Base-by-base conservation (phyloP, 257 asterid genomes). In the Avicennia marina region DNA sequence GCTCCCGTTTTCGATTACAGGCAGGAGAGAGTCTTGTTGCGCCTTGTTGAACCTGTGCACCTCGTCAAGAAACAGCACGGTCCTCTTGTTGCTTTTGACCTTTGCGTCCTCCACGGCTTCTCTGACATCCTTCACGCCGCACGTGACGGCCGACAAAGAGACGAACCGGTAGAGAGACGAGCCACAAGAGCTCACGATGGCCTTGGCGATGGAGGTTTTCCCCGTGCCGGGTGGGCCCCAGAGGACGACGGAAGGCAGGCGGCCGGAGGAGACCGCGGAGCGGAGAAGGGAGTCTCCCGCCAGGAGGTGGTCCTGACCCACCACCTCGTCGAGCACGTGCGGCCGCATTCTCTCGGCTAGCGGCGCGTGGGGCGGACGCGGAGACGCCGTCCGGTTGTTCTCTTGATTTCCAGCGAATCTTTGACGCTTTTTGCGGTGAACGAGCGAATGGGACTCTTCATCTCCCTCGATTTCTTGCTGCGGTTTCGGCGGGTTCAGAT, bases 151-250 rank as follows among this genome's bases (percentile, higher is more conserved):
- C 27, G 94, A 89, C 17, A 89, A 56, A 7, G 84, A 75, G 36
- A 84, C 78, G 53, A 86, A 80, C 1, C 83, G 72, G 66, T 80
- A 75, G 27, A 47, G 22, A 38, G 62, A 31, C 10, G 65, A 16
- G 11, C 52, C 43, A 6, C 67, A 60, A 15, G 90, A 70, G 63
- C 36, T 50, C 17, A 70, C 87, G 11, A 89, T 81, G 57, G 97
- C 88, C 48, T 55, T 76, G 63, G 95, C 97, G 5, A 89, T 86
- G 55, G 95, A 83, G 41, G 95, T 89, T 64, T 89, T 89, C 5
- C 97, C 97, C 1, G 91, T 68, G 41, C 95, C 97, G 3, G 95
- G 95, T 3, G 97, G 95, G 5, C 97, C 97, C 95, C 97, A 89
- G 0, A 89, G 66, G 58, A 89, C 36, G 55, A 86, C 33, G 19